Conservation (phyloP, 352 stramenopile species). For the Phytophthora niederhauseri region DNA sequence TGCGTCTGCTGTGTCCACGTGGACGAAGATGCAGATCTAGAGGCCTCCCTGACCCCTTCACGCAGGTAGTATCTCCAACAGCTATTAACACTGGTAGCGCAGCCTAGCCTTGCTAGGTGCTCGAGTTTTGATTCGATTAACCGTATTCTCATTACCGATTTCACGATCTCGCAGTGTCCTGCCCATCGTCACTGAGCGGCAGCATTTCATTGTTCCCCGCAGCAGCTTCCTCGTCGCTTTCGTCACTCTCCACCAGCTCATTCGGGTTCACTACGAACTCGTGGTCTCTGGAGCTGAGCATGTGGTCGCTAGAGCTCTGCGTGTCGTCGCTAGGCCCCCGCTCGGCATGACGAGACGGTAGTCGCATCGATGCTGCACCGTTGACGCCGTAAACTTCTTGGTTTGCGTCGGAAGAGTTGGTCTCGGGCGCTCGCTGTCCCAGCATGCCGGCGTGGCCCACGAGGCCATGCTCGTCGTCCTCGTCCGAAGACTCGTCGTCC, state of each 20-base stretch:
- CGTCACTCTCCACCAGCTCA: constrained; percentile 37
- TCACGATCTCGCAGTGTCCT: constrained; percentile 8
- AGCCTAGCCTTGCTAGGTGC: constrained; percentile 3
- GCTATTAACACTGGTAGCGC: not conserved
- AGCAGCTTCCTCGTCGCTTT: constrained; percentile 26
- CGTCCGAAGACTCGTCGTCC: constrained; percentile 38
- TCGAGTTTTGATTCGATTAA: not conserved
- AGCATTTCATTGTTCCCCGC: not conserved
- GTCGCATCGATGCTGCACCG: constrained; percentile 8
- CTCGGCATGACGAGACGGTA: constrained; percentile 17
- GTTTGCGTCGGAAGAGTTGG: not conserved
- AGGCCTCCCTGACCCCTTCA: not conserved
- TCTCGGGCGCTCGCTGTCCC: constrained; percentile 7
- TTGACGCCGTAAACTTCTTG: not conserved
- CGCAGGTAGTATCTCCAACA: constrained; percentile 2
- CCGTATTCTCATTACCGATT: not conserved
- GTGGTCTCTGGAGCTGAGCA: constrained; percentile 14
- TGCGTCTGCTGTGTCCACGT: constrained; percentile 59
- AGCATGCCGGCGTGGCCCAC: constrained; percentile 5
- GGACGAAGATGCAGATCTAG: constrained; percentile 65
- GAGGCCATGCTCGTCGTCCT: constrained; percentile 37
- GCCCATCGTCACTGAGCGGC: not conserved
- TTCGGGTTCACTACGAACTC: constrained; percentile 36
- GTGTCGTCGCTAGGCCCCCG: constrained; percentile 17
- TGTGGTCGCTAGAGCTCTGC: constrained; percentile 21